These are phyloP conservation scores for Amanita muscaria DNA, from an alignment of 768 basidiomycete species.

Conservation along the genomic window DNA sequence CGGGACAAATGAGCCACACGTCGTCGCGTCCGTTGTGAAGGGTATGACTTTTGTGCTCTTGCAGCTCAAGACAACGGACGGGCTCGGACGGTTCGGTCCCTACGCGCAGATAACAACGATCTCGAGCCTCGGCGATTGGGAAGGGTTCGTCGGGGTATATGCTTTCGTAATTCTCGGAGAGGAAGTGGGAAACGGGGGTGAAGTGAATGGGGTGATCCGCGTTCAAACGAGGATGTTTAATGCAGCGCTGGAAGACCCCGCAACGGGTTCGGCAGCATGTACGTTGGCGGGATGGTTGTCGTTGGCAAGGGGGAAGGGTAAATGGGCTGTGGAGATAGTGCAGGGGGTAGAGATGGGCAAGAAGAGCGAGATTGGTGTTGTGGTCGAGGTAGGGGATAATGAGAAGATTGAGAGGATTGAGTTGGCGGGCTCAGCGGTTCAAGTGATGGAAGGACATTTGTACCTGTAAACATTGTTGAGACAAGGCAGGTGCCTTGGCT, in stretches of 20 bases:
- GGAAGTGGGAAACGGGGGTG: slow-evolving; percentile 14
- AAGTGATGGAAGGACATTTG: slow-evolving; percentile 33
- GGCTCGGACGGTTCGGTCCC: slow-evolving; percentile 24
- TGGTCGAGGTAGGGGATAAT: slow-evolving; percentile 24
- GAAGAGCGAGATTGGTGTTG: slow-evolving; percentile 32
- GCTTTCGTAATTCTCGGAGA: slow-evolving; percentile 26
- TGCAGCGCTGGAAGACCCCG: slow-evolving; percentile 33
- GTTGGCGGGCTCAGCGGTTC: slow-evolving; percentile 31
- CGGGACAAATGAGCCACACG: slow-evolving; percentile 24
- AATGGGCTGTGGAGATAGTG: slow-evolving; percentile 27
- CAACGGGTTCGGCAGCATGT: slow-evolving; percentile 38
- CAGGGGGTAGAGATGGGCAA: slow-evolving; percentile 42
- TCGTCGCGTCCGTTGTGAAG: slow-evolving; percentile 36
- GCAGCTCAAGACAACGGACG: slow-evolving; percentile 28
- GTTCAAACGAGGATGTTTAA: slow-evolving; percentile 35
- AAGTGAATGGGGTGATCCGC: neutral
- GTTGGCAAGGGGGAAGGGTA: slow-evolving; percentile 25
- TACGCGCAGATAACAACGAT: slow-evolving; percentile 18
- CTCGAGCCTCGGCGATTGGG: slow-evolving; percentile 31
- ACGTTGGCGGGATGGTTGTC: slow-evolving; percentile 34
- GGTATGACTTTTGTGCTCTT: slow-evolving; percentile 38
- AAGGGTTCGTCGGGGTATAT: slow-evolving; percentile 27
- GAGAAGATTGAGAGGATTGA: slow-evolving; percentile 24
- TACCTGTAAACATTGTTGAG: too few relatives aligned
- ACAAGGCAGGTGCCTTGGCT: too few relatives aligned